These are phyloP conservation scores for Phytophthora nicotianae DNA, from an alignment of 352 stramenopile genomes.

Conservation along the genomic window DNA sequence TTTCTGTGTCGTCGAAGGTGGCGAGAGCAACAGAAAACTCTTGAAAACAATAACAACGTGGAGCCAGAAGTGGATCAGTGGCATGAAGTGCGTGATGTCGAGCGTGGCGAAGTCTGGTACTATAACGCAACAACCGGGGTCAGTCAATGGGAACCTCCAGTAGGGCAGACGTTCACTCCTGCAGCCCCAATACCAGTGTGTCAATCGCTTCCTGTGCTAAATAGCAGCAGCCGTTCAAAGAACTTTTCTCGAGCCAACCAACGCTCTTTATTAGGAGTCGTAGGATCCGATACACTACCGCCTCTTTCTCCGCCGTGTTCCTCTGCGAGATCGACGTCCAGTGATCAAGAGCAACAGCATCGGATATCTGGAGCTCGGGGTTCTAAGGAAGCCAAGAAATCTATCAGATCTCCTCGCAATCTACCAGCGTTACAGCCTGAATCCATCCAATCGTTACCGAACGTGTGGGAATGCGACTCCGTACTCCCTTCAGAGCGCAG, in stretches of 20 bases:
- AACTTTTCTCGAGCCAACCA: conserved; percentile 11
- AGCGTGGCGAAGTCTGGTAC: conserved; percentile 76
- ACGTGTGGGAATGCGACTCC: conserved; percentile 71
- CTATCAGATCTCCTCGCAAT: conserved; percentile 15
- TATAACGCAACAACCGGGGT: conserved; percentile 75
- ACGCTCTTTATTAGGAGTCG: conserved; percentile 10
- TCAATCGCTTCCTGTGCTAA: conserved; percentile 31
- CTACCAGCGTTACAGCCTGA: conserved; percentile 44
- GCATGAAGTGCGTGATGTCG: conserved; percentile 77
- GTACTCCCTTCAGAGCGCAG: conserved; percentile 55
- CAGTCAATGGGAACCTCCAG: conserved; percentile 77
- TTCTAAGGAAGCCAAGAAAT: conserved; percentile 12
- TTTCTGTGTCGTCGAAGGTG: conserved; percentile 49
- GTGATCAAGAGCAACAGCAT: conserved; percentile 34
- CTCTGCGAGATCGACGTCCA: conserved; percentile 36
- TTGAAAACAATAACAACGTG: not conserved
- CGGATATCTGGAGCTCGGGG: conserved; percentile 12
- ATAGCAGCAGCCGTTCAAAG: conserved; percentile 6
- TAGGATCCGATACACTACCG: conserved; percentile 14
- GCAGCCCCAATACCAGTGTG: not conserved
- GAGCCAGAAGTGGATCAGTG: conserved; percentile 40
- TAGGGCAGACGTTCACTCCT: conserved; percentile 16
- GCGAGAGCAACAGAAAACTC: conserved; percentile 20
- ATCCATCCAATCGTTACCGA: conserved; percentile 31
- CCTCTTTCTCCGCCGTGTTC: conserved; percentile 47